Evolutionary conservation across 2,329 filamentous ascomycete genomes (phyloP).

Genomic region (Aspergillus nomiae): DNA sequence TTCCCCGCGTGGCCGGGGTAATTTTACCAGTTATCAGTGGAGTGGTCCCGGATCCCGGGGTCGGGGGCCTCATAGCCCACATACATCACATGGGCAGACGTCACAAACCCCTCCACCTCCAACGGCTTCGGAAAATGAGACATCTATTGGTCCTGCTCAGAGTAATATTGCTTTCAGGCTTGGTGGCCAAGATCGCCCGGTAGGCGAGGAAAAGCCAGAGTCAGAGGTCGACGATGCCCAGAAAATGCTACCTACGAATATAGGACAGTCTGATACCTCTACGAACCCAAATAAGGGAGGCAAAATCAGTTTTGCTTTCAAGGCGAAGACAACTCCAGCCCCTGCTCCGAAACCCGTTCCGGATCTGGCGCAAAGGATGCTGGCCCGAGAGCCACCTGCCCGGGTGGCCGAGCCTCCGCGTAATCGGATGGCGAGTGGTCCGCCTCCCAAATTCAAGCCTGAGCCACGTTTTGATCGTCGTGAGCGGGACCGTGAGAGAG

Average conservation of each 20-base stretch:
- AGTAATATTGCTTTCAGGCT: constrained; percentile 64
- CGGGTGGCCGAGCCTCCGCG: constrained; percentile 37
- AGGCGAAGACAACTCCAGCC: constrained; percentile 67
- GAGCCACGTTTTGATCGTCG: constrained; percentile 46
- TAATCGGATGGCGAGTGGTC: constrained; percentile 41
- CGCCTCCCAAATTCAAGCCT: constrained; percentile 42
- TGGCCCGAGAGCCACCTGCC: constrained; percentile 41
- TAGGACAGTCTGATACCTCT: constrained; percentile 56
- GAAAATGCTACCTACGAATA: constrained; percentile 54
- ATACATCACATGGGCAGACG: constrained; percentile 38
- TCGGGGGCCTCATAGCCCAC: constrained; percentile 48
- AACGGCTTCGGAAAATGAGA: constrained; percentile 37
- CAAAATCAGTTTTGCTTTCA: constrained; percentile 94
- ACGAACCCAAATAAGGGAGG: constrained; percentile 57
- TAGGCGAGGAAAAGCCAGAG: constrained; percentile 63
- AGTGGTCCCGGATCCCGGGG: constrained; percentile 59
- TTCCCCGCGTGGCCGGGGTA: constrained; percentile 56
- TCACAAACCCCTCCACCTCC: constrained; percentile 34
- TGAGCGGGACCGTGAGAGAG: constrained; percentile 41
- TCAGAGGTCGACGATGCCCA: constrained; percentile 42
- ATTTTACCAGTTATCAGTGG: constrained; percentile 73
- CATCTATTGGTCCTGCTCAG: constrained; percentile 48
- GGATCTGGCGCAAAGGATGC: constrained; percentile 52
- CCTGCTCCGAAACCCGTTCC: constrained; percentile 55
- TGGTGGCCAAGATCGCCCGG: constrained; percentile 62